These are phyloP conservation scores for Lachancea sp. DNA, from an alignment of 805 yeast species.

Conservation along the genomic window DNA sequence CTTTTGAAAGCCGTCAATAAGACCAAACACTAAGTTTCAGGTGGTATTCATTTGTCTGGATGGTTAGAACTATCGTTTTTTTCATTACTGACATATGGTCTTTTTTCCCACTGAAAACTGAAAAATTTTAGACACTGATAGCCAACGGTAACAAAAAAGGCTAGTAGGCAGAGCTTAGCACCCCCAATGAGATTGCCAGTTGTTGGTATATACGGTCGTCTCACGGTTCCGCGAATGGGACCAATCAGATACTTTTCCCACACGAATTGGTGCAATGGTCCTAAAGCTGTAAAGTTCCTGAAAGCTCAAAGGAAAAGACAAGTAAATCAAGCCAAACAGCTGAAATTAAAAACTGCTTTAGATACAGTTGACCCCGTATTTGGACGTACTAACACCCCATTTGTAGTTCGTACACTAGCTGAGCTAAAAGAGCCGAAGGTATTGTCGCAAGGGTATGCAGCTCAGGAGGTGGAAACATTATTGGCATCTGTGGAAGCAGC, in stretches of 20 bases:
- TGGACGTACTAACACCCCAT: conserved; percentile 62
- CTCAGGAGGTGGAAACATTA: conserved; percentile 66
- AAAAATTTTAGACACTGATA: conserved; percentile 5
- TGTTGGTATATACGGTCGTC: conserved; percentile 2
- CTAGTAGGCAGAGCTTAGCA: not conserved
- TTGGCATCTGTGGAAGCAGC: conserved; percentile 48
- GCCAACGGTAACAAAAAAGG: not conserved
- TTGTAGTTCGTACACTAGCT: conserved; percentile 59
- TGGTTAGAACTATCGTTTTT: not conserved
- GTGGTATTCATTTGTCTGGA: no score
- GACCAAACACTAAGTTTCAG: no score
- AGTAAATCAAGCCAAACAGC: conserved; percentile 33
- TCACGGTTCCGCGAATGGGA: conserved; percentile 1
- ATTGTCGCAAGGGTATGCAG: conserved; percentile 52
- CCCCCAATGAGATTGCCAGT: conserved; percentile 5
- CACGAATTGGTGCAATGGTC: conserved; percentile 12
- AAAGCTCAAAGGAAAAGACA: conserved; percentile 33
- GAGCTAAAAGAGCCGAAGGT: conserved; percentile 61
- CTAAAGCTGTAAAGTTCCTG: conserved; percentile 29
- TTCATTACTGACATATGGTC: not conserved
- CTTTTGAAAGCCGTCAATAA: not conserved
- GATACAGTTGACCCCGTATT: conserved; percentile 75
- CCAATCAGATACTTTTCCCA: conserved; percentile 12
- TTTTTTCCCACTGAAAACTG: not conserved
- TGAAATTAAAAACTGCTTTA: conserved; percentile 19